A percentile compares a stretch with the other conserved stretches of the same genome.
Conservation (phyloP, 345 rosid genomes). For the Moricandia moricandioides region DNA sequence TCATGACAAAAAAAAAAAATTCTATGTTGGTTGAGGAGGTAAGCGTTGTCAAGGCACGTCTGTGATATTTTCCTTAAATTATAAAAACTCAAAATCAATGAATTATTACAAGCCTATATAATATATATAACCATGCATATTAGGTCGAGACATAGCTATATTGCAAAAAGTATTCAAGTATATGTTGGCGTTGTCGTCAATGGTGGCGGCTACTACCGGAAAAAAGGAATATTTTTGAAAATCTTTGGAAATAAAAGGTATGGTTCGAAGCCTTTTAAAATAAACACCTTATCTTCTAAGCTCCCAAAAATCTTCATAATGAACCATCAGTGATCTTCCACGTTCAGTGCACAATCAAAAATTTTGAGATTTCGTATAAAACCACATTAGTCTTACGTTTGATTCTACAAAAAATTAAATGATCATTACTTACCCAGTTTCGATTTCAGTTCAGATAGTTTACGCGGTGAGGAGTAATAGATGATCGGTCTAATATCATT, state of each 20-base stretch:
- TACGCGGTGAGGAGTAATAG: too few species aligned
- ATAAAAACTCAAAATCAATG: background rate
- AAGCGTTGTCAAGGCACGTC: background rate
- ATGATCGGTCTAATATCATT: too few species aligned
- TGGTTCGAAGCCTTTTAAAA: too few species aligned
- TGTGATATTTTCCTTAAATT: background rate
- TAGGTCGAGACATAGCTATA: background rate
- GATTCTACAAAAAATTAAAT: too few species aligned
- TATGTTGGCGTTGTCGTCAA: too few species aligned
- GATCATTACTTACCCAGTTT: too few species aligned
- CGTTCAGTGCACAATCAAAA: background rate
- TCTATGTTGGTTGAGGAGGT: background rate
- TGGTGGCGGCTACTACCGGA: too few species aligned
- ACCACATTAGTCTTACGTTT: too few species aligned
- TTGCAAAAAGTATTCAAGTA: background rate
- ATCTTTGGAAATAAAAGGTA: background rate
- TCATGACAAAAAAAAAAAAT: too few species aligned
- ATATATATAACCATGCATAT: background rate
- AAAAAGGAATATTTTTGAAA: too few species aligned
- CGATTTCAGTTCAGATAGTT: too few species aligned
- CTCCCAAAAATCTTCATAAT: background rate
- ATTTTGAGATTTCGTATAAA: too few species aligned
- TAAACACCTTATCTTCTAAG: background rate
- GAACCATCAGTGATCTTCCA: background rate
- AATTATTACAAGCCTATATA: background rate